These are phyloP conservation scores for Marchantia paleacea DNA, from an alignment of 225 moss, liverwort and hornwort genomes.

Conservation along the genomic window DNA sequence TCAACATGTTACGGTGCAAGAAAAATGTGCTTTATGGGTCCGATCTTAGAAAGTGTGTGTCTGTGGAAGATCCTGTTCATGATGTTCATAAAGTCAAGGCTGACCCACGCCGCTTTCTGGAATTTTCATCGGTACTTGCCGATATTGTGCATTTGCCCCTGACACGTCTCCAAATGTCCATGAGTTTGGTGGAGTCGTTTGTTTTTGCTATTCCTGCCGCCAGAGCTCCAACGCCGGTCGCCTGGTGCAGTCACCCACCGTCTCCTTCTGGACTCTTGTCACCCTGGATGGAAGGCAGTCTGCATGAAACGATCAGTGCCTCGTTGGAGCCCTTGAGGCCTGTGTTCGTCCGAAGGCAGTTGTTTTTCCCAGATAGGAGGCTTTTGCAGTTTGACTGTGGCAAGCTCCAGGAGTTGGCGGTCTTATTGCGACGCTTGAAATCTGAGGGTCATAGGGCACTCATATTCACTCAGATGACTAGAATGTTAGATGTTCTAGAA, in stretches of 20 bases:
- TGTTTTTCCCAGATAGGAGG: constrained; percentile 92
- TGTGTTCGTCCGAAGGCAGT: constrained; percentile 77
- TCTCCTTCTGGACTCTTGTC: constrained; percentile 31
- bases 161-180: constrained; percentile 58
- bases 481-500: constrained; percentile 91
- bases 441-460: constrained; percentile 94
- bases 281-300: constrained; percentile 26
- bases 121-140: constrained; percentile 72
- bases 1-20: constrained; percentile 71
- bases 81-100: constrained; percentile 71
- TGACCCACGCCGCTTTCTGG: constrained; percentile 49
- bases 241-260: constrained; percentile 71
- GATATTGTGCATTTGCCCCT: constrained; percentile 78
- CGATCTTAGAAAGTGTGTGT: constrained; percentile 60
- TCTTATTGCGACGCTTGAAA: constrained; percentile 67
- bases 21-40: constrained; percentile 59
- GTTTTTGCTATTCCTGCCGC: constrained; percentile 91
- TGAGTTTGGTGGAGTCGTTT: constrained; percentile 81
- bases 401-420: constrained; percentile 80
- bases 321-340: constrained; percentile 75
- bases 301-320: constrained; percentile 48
- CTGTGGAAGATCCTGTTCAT: constrained; percentile 60
- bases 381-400: constrained; percentile 98
- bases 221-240: constrained; percentile 68
- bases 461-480: constrained; percentile 99